Evolutionary conservation across 2,329 filamentous ascomycete genomes (phyloP), one percentile per base, ranked within the genome.

Genomic region (Paracoccidioides brasiliensis): DNA sequence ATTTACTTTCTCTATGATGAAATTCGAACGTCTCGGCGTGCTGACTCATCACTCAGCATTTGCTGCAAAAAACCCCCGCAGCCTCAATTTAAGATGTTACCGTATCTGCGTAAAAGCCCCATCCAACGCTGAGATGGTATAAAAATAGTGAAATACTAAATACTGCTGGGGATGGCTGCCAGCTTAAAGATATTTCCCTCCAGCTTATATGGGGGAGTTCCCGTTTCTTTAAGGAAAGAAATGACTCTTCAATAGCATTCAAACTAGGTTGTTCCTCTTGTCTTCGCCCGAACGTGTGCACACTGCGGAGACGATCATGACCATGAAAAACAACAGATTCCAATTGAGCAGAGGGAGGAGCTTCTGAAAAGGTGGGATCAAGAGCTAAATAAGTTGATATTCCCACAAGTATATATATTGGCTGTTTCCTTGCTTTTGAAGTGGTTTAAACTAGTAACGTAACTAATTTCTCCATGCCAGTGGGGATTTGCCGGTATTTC

Each of bases 401-500:
- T 22, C 22, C 22, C 22, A 22, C 22, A 22, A 22, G 2, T 22
- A 22, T 35, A 37, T 35, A 54, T 43, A 3, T 4, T 35, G 33
- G 7, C 33, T 42, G 28, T 55, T 51, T 22, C 22, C 51, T 22
- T 28, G 10, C 30, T 37, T 48, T 40, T 37, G 40, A 38, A 41
- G 54, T 37, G 30, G 15, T 33, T 42, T 14, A 30, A 12, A 7
- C 15, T 43, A 14, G 12, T 5, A n/a, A 4, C 44, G 4, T 2
- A 41, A 43, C 49, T 57, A 10, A 45, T 50, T 33, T 10, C 38
- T n/a, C 5, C 12, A 40, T 55, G 44, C 4, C 52, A 80, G 78
- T 80, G 81, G 81, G 77, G 76, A 0, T 93, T 88, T 68, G 78
- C 80, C 33, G 88, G 88, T 57, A 86, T 93, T 59, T 82, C 83